Percentiles rank a stretch among this genome's conserved stretches.
These are phyloP conservation scores for Zygosaccharomyces siamensis DNA, from an alignment of 805 yeast genomes.

Conservation along the genomic window DNA sequence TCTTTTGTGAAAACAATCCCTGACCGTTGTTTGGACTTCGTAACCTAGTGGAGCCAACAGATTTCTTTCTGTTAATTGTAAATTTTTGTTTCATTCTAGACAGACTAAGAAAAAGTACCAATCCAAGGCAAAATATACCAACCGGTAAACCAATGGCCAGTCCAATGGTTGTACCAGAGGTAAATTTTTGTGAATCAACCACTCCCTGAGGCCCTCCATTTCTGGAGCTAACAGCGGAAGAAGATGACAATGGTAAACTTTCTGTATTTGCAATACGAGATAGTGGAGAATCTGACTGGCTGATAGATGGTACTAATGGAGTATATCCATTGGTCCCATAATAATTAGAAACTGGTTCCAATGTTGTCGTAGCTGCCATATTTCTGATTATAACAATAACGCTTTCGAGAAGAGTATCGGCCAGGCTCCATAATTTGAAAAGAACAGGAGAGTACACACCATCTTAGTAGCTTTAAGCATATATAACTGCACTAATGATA, in stretches of 20 bases:
- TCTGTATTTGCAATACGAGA: not conserved
- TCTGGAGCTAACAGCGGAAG: not conserved
- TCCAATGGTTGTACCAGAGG: slow-evolving; percentile 20
- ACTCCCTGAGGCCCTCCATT: slow-evolving; percentile 1
- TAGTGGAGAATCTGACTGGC: not conserved
- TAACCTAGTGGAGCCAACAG: not conserved
- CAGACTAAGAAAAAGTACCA: slow-evolving; percentile 19
- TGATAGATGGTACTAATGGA: not conserved
- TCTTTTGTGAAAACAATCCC: slow-evolving; percentile 9
- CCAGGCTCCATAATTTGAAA: not conserved
- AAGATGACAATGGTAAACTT: not conserved
- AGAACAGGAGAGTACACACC: not conserved
- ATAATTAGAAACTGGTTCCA: slow-evolving; percentile 3
- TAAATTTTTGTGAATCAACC: slow-evolving; percentile 8
- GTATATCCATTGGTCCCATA: slow-evolving; percentile 2
- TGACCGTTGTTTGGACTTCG: slow-evolving; percentile 1
- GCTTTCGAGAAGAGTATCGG: not conserved
- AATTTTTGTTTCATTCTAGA: slow-evolving; percentile 14
- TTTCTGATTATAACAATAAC: not conserved
- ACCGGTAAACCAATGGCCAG: slow-evolving; percentile 33
- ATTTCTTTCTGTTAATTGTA: not conserved
- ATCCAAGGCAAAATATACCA: slow-evolving; percentile 25
- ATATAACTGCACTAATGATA: not conserved
- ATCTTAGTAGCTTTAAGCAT: not conserved
- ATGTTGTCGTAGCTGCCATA: slow-evolving; percentile 3